A percentile compares a stretch with the other conserved stretches of the same genome.
Conservation (phyloP, 176 grass and related monocot genomes). For the Miscanthus lutarioriparius region DNA sequence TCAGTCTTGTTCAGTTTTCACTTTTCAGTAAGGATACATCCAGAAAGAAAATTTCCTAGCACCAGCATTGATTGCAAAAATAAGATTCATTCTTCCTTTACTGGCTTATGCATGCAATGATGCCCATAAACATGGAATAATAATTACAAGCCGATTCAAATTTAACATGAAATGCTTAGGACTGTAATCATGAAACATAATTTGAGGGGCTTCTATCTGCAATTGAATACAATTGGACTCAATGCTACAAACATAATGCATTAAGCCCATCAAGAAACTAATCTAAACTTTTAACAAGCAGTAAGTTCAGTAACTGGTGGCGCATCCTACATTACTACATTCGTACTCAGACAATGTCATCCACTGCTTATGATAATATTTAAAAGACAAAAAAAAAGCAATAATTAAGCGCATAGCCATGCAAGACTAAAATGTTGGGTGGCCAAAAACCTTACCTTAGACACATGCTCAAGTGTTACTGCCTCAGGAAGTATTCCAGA, state of each 20-base stretch:
- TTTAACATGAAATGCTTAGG: background rate
- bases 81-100: background rate
- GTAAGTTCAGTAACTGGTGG: background rate
- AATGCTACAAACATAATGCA: background rate
- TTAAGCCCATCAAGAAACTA: background rate
- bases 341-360: background rate
- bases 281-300: background rate
- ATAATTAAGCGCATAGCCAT: background rate
- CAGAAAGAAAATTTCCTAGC: background rate
- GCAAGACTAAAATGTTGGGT: background rate
- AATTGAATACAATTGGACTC: background rate
- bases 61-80: background rate
- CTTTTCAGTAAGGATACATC: background rate
- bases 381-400: background rate
- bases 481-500: conserved; percentile 69
- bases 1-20: background rate
- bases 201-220: background rate
- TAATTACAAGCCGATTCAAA: background rate
- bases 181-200: background rate
- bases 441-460: conserved; percentile 59
- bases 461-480: conserved; percentile 83
- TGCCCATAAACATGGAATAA: background rate
- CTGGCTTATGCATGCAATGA: background rate
- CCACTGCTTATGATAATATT: background rate
- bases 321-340: background rate